Percentiles rank a stretch among this genome's conserved stretches.
phyloP scores from a whole-genome alignment of 1,284 basidiomycete genomes.

The Cerioporus squamosus region DNA sequence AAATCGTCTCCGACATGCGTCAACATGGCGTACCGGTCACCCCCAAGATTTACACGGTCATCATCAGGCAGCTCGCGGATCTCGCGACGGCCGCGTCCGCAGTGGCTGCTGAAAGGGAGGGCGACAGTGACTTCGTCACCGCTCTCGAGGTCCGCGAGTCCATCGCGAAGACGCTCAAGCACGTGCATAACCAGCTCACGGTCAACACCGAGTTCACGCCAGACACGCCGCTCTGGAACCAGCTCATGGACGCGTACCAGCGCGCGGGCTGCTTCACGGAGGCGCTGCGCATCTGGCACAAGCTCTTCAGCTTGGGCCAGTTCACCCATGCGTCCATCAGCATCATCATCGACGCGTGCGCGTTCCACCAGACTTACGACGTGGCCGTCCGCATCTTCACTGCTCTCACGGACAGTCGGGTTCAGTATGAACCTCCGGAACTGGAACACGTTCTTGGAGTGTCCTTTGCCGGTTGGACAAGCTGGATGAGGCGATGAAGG shows the following conservation, averaged over 20 bases:
- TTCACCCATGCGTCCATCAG: constrained; percentile 74
- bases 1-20: constrained; percentile 87
- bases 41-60: constrained; percentile 69
- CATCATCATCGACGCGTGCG: constrained; percentile 87
- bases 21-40: constrained; percentile 61
- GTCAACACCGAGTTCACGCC: constrained; percentile 79
- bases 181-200: constrained; percentile 79
- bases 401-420: constrained; percentile 52
- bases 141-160: constrained; percentile 25
- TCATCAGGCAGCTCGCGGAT: constrained; percentile 63
- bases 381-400: constrained; percentile 58
- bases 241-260: constrained; percentile 91
- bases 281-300: constrained; percentile 83
- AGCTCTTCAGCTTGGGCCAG: constrained; percentile 61
- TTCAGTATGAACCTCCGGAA: constrained; percentile 64
- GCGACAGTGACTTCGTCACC: constrained; percentile 21
- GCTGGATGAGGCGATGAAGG: constrained; percentile 70
- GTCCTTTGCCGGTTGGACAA: constrained; percentile 75
- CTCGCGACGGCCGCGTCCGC: constrained; percentile 41
- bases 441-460: constrained; percentile 88
- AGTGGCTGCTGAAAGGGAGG: constrained; percentile 19
- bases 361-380: constrained; percentile 55
- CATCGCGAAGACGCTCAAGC: constrained; percentile 57
- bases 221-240: constrained; percentile 81
- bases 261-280: constrained; percentile 71